Percentiles rank a stretch among this genome's conserved stretches.
These are phyloP conservation scores for Aspergillus ruber DNA, from an alignment of 2,329 filamentous ascomycete genomes.

Conservation along the genomic window DNA sequence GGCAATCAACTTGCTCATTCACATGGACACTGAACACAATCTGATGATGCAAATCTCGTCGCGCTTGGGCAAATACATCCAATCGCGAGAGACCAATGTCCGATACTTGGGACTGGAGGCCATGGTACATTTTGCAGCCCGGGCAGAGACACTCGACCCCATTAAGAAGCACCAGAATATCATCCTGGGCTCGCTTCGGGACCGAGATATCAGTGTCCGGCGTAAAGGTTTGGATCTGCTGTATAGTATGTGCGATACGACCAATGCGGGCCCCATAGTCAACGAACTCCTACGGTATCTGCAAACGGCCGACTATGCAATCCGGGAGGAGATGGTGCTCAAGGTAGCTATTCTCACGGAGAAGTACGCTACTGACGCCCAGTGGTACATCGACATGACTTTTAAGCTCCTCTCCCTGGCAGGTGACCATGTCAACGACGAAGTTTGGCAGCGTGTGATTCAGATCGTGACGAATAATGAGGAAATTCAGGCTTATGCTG, in stretches of 20 bases:
- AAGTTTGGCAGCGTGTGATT: slow-evolving; percentile 98
- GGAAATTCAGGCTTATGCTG: slow-evolving; percentile 92
- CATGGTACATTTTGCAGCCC: slow-evolving; percentile 94
- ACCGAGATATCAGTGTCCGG: slow-evolving; percentile 93
- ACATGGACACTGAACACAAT: slow-evolving; percentile 88
- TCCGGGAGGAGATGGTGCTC: slow-evolving; percentile 97
- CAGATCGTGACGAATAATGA: slow-evolving; percentile 99
- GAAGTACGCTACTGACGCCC: slow-evolving; percentile 95
- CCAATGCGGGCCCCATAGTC: slow-evolving; percentile 90
- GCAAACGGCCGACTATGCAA: slow-evolving; percentile 94
- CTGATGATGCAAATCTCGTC: slow-evolving; percentile 95
- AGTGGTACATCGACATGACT: slow-evolving; percentile 99
- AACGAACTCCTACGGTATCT: slow-evolving; percentile 89
- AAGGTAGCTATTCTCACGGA: slow-evolving; percentile 98
- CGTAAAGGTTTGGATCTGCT: slow-evolving; percentile 91
- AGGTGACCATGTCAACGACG: slow-evolving; percentile 95
- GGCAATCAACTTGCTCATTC: slow-evolving; percentile 96
- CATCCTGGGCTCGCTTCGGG: slow-evolving; percentile 87
- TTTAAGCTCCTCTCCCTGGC: slow-evolving; percentile 91
- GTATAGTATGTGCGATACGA: slow-evolving; percentile 98
- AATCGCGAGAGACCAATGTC: slow-evolving; percentile 94
- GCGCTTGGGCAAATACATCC: slow-evolving; percentile 88
- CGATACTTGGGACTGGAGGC: slow-evolving; percentile 92
- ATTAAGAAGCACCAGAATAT: slow-evolving; percentile 98
- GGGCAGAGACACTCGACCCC: slow-evolving; percentile 87